Evolutionary conservation across 805 yeast species (phyloP).

Genomic region (Tetrapisispora taiwanensis): DNA sequence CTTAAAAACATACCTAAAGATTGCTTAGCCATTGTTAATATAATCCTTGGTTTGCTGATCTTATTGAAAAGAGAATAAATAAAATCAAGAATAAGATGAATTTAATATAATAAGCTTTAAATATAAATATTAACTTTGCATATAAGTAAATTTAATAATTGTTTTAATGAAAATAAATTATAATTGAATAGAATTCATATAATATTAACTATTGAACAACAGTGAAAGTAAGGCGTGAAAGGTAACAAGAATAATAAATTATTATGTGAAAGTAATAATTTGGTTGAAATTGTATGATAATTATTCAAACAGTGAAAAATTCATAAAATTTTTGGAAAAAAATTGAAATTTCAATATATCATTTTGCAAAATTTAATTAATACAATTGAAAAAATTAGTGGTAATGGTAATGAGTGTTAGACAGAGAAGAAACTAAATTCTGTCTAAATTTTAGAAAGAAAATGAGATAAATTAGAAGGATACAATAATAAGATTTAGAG

Average conservation of each 20-base stretch:
- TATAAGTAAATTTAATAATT: no score
- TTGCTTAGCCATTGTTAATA: conserved; percentile 37
- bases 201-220: neutral
- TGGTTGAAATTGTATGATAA: no score
- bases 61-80: neutral
- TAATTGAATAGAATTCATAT: neutral
- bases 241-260: no score
- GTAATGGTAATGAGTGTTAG: neutral
- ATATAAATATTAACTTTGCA: no score
- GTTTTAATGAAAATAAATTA: no score
- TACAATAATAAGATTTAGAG: no score
- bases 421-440: neutral
- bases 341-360: neutral
- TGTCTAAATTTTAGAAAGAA: neutral
- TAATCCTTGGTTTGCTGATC: conserved; percentile 11
- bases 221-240: neutral
- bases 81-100: neutral
- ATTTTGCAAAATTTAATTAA: no score
- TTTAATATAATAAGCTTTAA: no score
- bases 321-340: no score
- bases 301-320: no score
- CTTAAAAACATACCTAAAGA: conserved; percentile 36
- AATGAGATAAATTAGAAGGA: neutral
- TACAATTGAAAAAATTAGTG: no score
- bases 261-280: neutral